Evolutionary conservation across 1,284 basidiomycete genomes (phyloP).

Genomic region (Inonotus obliquus): DNA sequence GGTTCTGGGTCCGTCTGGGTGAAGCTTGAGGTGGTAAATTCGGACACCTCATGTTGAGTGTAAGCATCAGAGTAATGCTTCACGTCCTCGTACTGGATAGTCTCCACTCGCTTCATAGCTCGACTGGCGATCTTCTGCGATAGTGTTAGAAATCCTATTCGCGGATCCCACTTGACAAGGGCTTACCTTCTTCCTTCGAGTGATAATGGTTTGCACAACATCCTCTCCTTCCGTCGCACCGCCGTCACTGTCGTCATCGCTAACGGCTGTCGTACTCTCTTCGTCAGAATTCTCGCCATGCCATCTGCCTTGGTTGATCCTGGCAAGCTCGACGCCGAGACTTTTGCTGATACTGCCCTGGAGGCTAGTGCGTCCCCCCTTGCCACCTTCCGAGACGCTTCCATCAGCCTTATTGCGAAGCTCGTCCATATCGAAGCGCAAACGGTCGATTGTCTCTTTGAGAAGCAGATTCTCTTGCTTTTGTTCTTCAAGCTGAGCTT

Average conservation of each 20-base stretch:
- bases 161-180: too few relatives aligned
- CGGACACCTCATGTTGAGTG: conserved; percentile 57
- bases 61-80: conserved; percentile 68
- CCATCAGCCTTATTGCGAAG: conserved; percentile 53
- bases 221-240: conserved; percentile 67
- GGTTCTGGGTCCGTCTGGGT: conserved; percentile 37
- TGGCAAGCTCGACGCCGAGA: conserved; percentile 74
- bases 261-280: conserved; percentile 39
- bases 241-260: conserved; percentile 33
- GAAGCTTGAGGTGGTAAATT: conserved; percentile 37
- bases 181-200: conserved; percentile 65
- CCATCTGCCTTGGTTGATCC: conserved; percentile 48
- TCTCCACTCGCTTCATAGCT: conserved; percentile 42
- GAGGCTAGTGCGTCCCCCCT: conserved; percentile 35
- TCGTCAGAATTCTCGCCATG: conserved; percentile 31
- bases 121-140: conserved; percentile 61
- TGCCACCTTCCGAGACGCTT: conserved; percentile 30
- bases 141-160: conserved; percentile 1
- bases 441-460: conserved; percentile 90
- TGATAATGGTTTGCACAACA: conserved; percentile 78
- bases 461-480: conserved; percentile 87
- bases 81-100: conserved; percentile 54
- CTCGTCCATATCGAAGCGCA: conserved; percentile 89
- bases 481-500: conserved; percentile 75
- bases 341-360: conserved; percentile 68